Conservation (phyloP, 2,329 filamentous ascomycete genomes). For the Trichoderma aggressivum region DNA sequence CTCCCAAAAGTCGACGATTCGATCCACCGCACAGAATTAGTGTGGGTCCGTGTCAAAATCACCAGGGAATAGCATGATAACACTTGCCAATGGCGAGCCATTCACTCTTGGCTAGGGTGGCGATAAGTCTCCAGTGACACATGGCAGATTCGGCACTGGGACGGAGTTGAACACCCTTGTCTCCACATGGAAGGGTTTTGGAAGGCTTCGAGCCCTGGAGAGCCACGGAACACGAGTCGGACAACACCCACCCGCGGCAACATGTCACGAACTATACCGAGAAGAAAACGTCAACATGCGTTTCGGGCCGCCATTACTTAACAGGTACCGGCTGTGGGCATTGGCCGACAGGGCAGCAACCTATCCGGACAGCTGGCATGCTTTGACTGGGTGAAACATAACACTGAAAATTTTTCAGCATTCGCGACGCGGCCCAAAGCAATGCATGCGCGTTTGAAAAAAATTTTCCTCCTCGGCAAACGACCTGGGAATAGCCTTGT, state of each 20-base stretch:
- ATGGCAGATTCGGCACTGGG: slow-evolving; percentile 9
- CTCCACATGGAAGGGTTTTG: slow-evolving; percentile 20
- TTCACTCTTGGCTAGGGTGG: neutral
- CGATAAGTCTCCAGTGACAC: slow-evolving; percentile 7
- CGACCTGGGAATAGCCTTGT: neutral
- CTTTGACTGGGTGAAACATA: slow-evolving; percentile 12
- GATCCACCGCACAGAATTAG: neutral
- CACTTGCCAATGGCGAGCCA: slow-evolving; percentile 3
- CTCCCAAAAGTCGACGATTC: neutral
- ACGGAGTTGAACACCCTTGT: neutral
- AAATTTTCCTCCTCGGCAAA: neutral
- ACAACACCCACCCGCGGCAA: neutral
- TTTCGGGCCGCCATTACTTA: neutral
- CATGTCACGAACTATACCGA: neutral
- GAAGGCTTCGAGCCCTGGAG: slow-evolving; percentile 13
- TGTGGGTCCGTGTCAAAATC: neutral
- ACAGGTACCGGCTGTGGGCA: neutral
- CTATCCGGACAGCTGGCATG: slow-evolving; percentile 2
- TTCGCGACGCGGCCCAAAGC: slow-evolving; percentile 10
- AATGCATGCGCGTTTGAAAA: neutral
- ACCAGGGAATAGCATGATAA: neutral
- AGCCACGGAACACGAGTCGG: slow-evolving; percentile 12
- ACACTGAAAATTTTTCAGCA: neutral
- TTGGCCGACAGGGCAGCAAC: neutral
- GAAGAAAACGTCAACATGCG: neutral